Evolutionary conservation across 768 basidiomycete genomes (phyloP).

Genomic region (Dioszegia hungarica): DNA sequence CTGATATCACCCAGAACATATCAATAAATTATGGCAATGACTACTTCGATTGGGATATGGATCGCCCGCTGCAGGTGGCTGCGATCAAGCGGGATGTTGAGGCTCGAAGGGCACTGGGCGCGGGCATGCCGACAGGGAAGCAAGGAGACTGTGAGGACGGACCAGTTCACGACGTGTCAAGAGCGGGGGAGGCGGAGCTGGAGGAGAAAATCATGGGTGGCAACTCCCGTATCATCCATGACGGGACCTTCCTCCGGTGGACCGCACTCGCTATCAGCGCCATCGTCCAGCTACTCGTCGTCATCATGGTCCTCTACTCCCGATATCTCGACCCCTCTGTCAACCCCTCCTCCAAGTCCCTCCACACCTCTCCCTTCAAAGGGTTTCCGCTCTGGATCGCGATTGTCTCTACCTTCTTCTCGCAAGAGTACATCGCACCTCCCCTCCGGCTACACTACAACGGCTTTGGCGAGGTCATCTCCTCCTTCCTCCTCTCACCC

Average conservation of each 20-base stretch:
- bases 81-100: constrained; percentile 16
- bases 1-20: too few species aligned
- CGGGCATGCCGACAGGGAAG: too few species aligned
- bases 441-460: constrained; percentile 28
- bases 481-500: constrained; percentile 17
- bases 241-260: constrained; percentile 26
- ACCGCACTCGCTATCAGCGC: constrained; percentile 11
- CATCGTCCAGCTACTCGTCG: neutral
- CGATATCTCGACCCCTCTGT: constrained; percentile 11
- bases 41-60: constrained; percentile 30
- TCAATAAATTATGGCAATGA: too few species aligned
- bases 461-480: constrained; percentile 22
- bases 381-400: constrained; percentile 23
- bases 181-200: neutral
- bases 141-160: too few species aligned
- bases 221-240: constrained; percentile 26
- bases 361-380: constrained; percentile 12
- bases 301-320: constrained; percentile 16
- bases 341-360: neutral
- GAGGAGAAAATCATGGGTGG: constrained; percentile 28
- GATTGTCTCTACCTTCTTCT: constrained; percentile 19
- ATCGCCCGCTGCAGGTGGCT: constrained; percentile 21
- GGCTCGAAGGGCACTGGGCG: too few species aligned
- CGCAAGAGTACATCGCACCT: constrained; percentile 26
- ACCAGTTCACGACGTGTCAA: too few species aligned